These are phyloP conservation scores for Mollisia scopiformis DNA, from an alignment of 2,329 filamentous ascomycete genomes.

Conservation along the genomic window DNA sequence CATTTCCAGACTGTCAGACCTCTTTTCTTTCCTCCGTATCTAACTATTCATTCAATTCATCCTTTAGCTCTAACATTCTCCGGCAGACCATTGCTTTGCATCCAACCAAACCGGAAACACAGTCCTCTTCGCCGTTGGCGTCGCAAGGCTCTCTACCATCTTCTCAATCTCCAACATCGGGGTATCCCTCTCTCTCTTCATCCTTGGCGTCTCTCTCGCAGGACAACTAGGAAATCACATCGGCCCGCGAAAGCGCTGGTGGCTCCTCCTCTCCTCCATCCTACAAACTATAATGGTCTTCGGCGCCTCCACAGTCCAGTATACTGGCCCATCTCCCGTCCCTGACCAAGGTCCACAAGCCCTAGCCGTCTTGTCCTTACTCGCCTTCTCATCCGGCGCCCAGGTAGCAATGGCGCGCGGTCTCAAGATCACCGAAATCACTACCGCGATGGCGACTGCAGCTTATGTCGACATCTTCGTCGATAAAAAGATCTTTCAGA, in stretches of 20 bases:
- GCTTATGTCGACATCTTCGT: conserved; percentile 64
- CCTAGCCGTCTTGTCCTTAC: conserved; percentile 49
- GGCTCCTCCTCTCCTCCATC: conserved; percentile 57
- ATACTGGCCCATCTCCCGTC: conserved; percentile 39
- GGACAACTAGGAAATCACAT: conserved; percentile 59
- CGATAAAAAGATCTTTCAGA: conserved; percentile 51
- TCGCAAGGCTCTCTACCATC: conserved; percentile 35
- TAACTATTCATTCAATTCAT: background rate
- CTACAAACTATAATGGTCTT: conserved; percentile 60
- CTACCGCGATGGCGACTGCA: conserved; percentile 66
- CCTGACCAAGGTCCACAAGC: conserved; percentile 36
- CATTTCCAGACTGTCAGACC: conserved; percentile 54
- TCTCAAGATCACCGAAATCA: conserved; percentile 62
- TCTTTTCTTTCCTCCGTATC: conserved; percentile 20
- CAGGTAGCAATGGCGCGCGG: conserved; percentile 61
- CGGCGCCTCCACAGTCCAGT: conserved; percentile 52
- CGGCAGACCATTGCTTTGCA: conserved; percentile 52
- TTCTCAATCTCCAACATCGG: conserved; percentile 59
- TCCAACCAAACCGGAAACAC: conserved; percentile 70
- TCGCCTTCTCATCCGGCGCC: conserved; percentile 58
- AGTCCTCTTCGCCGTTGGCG: conserved; percentile 45
- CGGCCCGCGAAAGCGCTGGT: conserved; percentile 52
- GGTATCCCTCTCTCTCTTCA: conserved; percentile 57
- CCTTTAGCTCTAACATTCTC: background rate
- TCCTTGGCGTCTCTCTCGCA: conserved; percentile 55